Percentiles rank a stretch among this genome's conserved stretches.
Conservation (phyloP, 2,329 filamentous ascomycete genomes). For the Trichophyton simii region DNA sequence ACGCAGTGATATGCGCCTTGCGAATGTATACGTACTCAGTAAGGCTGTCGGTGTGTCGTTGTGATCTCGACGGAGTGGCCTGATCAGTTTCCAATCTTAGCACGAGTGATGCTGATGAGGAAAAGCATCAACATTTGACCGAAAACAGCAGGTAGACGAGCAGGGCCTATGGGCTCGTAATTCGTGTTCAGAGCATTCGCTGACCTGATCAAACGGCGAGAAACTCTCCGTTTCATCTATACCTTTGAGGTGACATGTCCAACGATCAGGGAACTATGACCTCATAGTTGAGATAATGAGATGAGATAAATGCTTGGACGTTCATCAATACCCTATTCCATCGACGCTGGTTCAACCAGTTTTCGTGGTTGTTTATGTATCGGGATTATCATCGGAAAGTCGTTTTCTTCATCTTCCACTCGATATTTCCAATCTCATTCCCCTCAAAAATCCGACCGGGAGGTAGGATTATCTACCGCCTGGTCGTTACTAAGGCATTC, state of each 20-base stretch:
- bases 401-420: too few species aligned
- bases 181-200: background rate
- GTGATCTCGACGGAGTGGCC: background rate
- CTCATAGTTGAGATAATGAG: background rate
- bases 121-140: background rate
- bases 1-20: background rate
- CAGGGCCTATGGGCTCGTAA: background rate
- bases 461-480: too few species aligned
- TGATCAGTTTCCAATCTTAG: background rate
- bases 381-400: background rate
- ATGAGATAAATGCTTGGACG: background rate
- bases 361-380: background rate
- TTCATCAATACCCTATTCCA: background rate
- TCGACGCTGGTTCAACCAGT: background rate
- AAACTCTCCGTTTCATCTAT: background rate
- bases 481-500: too few species aligned
- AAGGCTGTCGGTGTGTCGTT: background rate
- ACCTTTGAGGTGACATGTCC: background rate
- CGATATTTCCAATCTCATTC: too few species aligned
- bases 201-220: background rate
- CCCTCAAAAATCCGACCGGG: too few species aligned
- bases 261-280: background rate
- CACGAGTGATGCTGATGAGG: background rate
- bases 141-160: background rate
- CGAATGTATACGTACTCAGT: background rate